These are phyloP conservation scores for Parvularia atlantis DNA, from an alignment of 78 protist species.

Conservation along the genomic window DNA sequence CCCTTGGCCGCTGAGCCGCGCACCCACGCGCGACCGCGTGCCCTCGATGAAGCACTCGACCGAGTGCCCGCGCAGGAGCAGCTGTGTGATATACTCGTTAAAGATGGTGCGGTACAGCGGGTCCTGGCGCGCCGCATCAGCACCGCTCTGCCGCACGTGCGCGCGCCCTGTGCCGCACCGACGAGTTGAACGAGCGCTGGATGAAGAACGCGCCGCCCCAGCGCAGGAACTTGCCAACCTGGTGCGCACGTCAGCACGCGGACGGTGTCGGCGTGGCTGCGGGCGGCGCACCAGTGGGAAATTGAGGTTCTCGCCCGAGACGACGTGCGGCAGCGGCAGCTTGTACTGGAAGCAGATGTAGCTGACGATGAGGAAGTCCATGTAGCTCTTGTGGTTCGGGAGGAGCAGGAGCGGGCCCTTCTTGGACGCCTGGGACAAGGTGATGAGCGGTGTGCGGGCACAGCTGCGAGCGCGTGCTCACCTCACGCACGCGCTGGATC, in stretches of 20 bases:
- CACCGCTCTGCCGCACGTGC: too few relatives aligned
- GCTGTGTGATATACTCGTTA: constrained; percentile 49
- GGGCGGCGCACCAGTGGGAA: constrained; percentile 27
- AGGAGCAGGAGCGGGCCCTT: constrained; percentile 61
- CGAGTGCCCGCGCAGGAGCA: constrained; percentile 20
- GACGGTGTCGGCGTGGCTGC: constrained; percentile 12
- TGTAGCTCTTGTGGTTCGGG: constrained; percentile 62
- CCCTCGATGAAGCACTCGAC: too few relatives aligned
- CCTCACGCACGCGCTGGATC: background rate
- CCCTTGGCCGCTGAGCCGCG: background rate
- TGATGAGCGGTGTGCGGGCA: background rate
- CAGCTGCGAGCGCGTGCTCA: background rate
- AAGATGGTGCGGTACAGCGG: constrained; percentile 57
- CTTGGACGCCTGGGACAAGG: background rate
- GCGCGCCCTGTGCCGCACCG: too few relatives aligned
- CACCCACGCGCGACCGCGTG: background rate
- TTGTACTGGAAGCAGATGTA: constrained; percentile 54
- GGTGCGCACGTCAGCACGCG: background rate
- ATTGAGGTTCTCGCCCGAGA: constrained; percentile 46
- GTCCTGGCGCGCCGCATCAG: constrained; percentile 26
- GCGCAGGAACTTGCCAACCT: too few relatives aligned
- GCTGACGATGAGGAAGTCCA: constrained; percentile 62
- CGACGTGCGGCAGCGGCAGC: constrained; percentile 66
- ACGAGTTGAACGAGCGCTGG: constrained; percentile 55
- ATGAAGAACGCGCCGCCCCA: constrained; percentile 75